Percentiles rank a stretch among this genome's conserved stretches.
Evolutionary conservation across 768 basidiomycete genomes (phyloP).

Genomic region (Suillus occidentalis): DNA sequence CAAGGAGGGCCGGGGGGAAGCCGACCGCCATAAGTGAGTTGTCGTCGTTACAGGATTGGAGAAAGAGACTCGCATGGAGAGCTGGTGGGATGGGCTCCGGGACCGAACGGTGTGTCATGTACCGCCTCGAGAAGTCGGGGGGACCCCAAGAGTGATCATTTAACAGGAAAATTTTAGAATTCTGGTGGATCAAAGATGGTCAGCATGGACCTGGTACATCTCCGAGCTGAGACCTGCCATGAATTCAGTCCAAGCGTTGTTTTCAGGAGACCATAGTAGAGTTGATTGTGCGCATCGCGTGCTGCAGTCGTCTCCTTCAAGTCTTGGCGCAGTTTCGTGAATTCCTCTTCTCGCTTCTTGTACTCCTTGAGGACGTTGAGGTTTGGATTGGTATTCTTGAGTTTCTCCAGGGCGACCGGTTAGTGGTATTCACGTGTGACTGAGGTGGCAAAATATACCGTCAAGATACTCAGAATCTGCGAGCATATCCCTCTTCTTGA

Average conservation of each 20-base stretch:
- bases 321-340: constrained; percentile 86
- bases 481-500: constrained; percentile 71
- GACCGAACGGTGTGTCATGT: too few species aligned
- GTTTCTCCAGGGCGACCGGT: constrained; percentile 56
- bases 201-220: constrained; percentile 88
- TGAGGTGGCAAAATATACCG: constrained; percentile 48
- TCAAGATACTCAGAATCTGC: constrained; percentile 83
- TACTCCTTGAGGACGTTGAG: constrained; percentile 87
- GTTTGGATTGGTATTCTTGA: constrained; percentile 84
- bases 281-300: constrained; percentile 81
- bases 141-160: constrained; percentile 99
- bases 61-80: too few species aligned
- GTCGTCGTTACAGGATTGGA: too few species aligned
- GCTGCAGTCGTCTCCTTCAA: constrained; percentile 73
- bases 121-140: too few species aligned
- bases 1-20: too few species aligned
- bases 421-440: constrained; percentile 9
- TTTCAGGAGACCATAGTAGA: constrained; percentile 85
- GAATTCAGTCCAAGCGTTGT: constrained; percentile 88
- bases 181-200: neutral
- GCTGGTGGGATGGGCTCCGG: too few species aligned
- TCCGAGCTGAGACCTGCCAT: constrained; percentile 94
- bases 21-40: too few species aligned
- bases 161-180: constrained; percentile 28
- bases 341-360: constrained; percentile 87